Evolutionary conservation across 345 rosid species (phyloP), one percentile per base, ranked within the genome.

Genomic region (Sisymbrium altissimum): DNA sequence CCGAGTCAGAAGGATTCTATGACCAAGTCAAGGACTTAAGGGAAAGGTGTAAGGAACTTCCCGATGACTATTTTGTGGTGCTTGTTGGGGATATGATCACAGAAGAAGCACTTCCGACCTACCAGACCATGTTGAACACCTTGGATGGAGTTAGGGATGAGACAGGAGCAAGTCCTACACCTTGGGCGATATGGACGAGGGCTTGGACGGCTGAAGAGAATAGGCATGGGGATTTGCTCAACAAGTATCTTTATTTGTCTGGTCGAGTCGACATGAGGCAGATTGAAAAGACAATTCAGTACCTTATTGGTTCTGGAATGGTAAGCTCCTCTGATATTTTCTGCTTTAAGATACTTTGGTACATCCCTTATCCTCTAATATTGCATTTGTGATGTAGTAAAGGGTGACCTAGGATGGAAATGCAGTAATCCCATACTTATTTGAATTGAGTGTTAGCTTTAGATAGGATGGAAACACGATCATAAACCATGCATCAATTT

Each of bases 191-290:
- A 11, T 89, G 94, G 91, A 85, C 89, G 1, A 74, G 91, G 72
- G 94, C 87, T 11, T 86, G 94, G 91, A 88, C 89, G 39, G 94
- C 89, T 62, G 91, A 88, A 74, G 94, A 88, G 78, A 88, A 88
- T 36, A 85, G 94, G 64, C 91, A 86, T 30, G 94, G 91, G 5
- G 91, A 88, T 78, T 85, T 86, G 46, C 93, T 88, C 66, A 86
- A 86, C 45, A 88, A 83, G 79, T 88, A 86, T 79, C 89, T 88
- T 19, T 88, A 88, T 76, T 78, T 88, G 18, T 82, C 89, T 72
- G 93, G 93, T 64, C 86, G 93, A 9, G 91, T 88, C 27, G 88
- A 88, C 79, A 86, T 88, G 93, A 83, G 75, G 77, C 89, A 84
- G 77, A 81, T 88, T 74, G 93, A 88, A 72, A 88, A 81, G 83